Evolutionary conservation across 2,329 filamentous ascomycete genomes (phyloP).

Genomic region (Aspergillus floridensis): DNA sequence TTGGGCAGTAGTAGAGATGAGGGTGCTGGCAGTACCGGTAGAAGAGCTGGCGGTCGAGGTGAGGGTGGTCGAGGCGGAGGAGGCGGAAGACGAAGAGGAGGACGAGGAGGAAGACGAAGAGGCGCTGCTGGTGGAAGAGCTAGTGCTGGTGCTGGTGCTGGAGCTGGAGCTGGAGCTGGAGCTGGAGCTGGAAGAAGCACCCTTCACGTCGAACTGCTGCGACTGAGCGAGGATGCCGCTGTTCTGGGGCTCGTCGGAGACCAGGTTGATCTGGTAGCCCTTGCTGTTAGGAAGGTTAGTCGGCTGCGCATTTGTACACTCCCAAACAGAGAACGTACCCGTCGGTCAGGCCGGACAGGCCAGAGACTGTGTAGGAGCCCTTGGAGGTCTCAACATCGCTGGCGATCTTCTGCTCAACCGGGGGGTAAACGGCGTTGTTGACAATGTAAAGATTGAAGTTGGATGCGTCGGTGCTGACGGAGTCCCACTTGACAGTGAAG

Average conservation of each 20-base stretch:
- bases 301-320: neutral
- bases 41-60: conserved; percentile 9
- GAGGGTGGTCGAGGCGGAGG: conserved; percentile 12
- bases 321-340: conserved; percentile 20
- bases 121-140: conserved; percentile 11
- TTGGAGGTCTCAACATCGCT: conserved; percentile 37
- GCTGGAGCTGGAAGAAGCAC: conserved; percentile 17
- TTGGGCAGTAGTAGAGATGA: neutral
- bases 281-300: conserved; percentile 16
- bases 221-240: conserved; percentile 44
- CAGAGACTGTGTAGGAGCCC: conserved; percentile 35
- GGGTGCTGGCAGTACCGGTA: conserved; percentile 1
- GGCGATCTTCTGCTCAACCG: conserved; percentile 32
- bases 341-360: conserved; percentile 23
- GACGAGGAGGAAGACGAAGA: conserved; percentile 6
- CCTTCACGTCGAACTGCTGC: conserved; percentile 33
- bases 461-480: conserved; percentile 41
- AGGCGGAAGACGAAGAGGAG: conserved; percentile 12
- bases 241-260: conserved; percentile 34
- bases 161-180: conserved; percentile 12
- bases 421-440: conserved; percentile 38
- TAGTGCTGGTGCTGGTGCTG: conserved; percentile 11
- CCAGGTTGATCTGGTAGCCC: conserved; percentile 43
- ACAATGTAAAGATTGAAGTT: conserved; percentile 43
- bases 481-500: conserved; percentile 41